phyloP scores from a whole-genome alignment of 129 eudicot species.

The Oenanthe sinensis region DNA sequence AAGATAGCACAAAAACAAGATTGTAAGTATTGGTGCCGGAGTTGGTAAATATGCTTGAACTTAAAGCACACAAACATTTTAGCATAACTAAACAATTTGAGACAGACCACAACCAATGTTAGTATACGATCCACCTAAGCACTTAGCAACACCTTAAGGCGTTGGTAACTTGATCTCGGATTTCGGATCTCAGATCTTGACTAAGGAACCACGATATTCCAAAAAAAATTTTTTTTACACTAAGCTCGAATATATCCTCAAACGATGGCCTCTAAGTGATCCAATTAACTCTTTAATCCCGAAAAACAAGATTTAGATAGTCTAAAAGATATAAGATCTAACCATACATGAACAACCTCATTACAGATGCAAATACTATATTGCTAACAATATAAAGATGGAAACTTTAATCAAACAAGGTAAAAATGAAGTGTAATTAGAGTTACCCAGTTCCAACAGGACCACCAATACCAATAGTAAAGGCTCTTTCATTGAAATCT shows the following conservation, averaged over 20 bases:
- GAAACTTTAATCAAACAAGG: not conserved
- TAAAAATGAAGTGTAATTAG: not conserved
- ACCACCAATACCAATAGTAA: slow-evolving; percentile 95
- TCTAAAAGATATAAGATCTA: not conserved
- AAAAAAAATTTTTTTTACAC: too few species aligned
- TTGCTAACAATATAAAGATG: not conserved
- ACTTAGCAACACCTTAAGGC: not conserved
- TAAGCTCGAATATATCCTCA: too few species aligned
- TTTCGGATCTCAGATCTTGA: not conserved
- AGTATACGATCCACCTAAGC: not conserved
- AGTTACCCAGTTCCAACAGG: slow-evolving; percentile 98
- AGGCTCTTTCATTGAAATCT: slow-evolving; percentile 85
- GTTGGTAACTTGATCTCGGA: not conserved
- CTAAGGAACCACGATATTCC: not conserved
- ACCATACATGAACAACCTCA: not conserved
- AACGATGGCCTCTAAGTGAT: not conserved
- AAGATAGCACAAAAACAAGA: not conserved
- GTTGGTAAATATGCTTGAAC: not conserved
- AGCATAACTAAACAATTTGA: not conserved
- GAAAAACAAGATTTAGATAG: not conserved
- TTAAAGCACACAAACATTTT: not conserved
- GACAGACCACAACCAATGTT: not conserved
- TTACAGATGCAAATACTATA: not conserved
- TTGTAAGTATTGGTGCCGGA: not conserved
- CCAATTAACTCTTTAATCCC: not conserved